Evolutionary conservation across 2,329 filamentous ascomycete species (phyloP).

Genomic region (Graphiopsis chlorocephala): DNA sequence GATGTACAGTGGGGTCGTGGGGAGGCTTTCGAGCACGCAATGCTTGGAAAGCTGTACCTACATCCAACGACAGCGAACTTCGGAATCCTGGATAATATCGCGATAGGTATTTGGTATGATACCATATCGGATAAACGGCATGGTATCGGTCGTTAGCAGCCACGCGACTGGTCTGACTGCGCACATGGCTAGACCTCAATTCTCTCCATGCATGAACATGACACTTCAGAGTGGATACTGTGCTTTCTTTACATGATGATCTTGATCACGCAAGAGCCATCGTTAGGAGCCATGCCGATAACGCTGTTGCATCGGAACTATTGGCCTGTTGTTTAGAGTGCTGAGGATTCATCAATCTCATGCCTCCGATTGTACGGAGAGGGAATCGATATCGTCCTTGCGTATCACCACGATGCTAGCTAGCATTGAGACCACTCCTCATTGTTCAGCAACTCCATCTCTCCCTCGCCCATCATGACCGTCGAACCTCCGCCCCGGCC

Average conservation of each 20-base stretch:
- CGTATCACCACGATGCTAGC: not conserved
- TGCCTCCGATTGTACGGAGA: not conserved
- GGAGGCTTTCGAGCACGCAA: not conserved
- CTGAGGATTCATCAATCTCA: not conserved
- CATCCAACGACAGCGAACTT: not conserved
- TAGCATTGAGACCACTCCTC: not conserved
- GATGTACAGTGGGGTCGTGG: not conserved
- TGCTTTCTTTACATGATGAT: not conserved
- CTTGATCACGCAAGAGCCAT: not conserved
- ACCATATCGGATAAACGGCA: not conserved
- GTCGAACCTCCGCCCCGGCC: not conserved
- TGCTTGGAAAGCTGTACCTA: not conserved
- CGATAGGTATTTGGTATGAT: not conserved
- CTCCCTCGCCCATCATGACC: not conserved
- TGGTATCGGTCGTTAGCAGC: not conserved
- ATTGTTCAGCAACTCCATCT: not conserved
- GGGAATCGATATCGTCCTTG: not conserved
- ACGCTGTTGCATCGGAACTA: not conserved
- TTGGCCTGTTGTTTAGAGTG: not conserved
- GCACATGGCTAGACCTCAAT: not conserved
- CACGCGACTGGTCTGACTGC: not conserved
- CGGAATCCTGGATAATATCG: not conserved
- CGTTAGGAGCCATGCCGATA: not conserved
- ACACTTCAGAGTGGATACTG: not conserved
- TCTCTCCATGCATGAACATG: not conserved